Evolutionary conservation across 2,329 filamentous ascomycete genomes (phyloP).

Genomic region (Grosmannia serpens): DNA sequence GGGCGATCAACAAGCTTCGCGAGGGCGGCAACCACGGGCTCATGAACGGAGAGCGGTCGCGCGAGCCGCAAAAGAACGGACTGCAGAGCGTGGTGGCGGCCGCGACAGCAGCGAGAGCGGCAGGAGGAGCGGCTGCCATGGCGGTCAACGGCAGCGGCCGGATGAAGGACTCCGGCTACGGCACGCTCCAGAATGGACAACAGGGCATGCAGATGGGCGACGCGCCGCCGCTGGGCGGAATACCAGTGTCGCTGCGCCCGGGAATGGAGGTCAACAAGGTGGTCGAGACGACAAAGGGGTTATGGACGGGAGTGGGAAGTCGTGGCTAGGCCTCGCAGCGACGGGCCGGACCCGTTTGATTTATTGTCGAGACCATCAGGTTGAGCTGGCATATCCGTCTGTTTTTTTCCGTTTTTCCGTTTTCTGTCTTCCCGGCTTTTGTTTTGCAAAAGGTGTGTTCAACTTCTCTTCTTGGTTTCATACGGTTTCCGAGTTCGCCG

Average conservation of each 20-base stretch:
- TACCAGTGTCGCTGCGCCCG: constrained; percentile 40
- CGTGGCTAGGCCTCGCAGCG: constrained; percentile 9
- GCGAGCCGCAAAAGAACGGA: constrained; percentile 27
- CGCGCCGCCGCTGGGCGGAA: constrained; percentile 17
- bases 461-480: no score
- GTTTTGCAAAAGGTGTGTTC: no score
- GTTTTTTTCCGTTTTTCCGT: no score
- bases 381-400: no score
- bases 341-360: not conserved
- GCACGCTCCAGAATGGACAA: constrained; percentile 25
- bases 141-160: constrained; percentile 2
- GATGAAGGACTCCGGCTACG: constrained; percentile 40
- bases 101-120: not conserved
- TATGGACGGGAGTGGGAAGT: constrained; percentile 37
- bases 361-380: not conserved
- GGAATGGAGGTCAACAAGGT: constrained; percentile 44
- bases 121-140: not conserved
- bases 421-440: no score
- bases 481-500: no score
- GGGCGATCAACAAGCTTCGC: constrained; percentile 59
- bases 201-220: constrained; percentile 39
- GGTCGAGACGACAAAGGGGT: constrained; percentile 51
- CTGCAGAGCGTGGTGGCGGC: not conserved
- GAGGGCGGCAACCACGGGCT: constrained; percentile 38
- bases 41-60: constrained; percentile 49